phyloP scores from a whole-genome alignment of 805 yeast species.

The Tetrapisispora namnaoensis region DNA sequence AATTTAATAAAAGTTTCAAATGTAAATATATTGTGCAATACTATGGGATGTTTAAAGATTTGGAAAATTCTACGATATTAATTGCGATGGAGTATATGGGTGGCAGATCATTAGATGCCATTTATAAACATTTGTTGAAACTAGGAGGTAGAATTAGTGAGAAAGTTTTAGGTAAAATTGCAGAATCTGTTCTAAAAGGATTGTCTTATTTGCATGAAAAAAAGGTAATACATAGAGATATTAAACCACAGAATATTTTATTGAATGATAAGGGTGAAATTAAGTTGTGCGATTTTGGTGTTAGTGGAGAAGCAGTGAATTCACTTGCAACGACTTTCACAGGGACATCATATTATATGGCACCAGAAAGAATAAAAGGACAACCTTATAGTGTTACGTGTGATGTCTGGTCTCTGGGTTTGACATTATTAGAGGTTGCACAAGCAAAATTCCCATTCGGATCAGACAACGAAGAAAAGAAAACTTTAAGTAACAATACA shows the following conservation, averaged over 20 bases:
- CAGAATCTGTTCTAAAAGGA: conserved; percentile 78
- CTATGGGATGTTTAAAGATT: conserved; percentile 83
- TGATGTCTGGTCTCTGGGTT: conserved; percentile 94
- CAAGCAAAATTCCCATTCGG: conserved; percentile 82
- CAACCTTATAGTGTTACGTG: conserved; percentile 91
- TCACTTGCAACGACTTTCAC: conserved; percentile 94
- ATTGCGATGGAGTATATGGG: conserved; percentile 98
- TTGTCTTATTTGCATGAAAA: conserved; percentile 80
- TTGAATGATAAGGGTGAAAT: conserved; percentile 70
- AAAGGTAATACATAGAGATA: conserved; percentile 87
- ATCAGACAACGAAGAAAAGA: conserved; percentile 21
- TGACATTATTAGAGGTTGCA: conserved; percentile 88
- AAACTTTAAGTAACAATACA: conserved; percentile 27
- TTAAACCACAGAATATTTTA: conserved; percentile 89
- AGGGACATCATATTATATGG: conserved; percentile 97
- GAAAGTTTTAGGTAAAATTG: conserved; percentile 82
- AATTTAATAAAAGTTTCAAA: conserved; percentile 72
- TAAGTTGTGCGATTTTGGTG: conserved; percentile 95
- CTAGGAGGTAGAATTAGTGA: conserved; percentile 86
- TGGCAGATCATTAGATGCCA: conserved; percentile 81
- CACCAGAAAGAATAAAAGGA: conserved; percentile 94
- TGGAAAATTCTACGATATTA: conserved; percentile 67
- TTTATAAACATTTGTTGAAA: conserved; percentile 65
- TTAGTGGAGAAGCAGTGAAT: conserved; percentile 92
- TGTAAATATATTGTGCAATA: conserved; percentile 83